Evolutionary conservation across 2,329 filamentous ascomycete genomes (phyloP).

Genomic region (Annulohypoxylon truncatum): DNA sequence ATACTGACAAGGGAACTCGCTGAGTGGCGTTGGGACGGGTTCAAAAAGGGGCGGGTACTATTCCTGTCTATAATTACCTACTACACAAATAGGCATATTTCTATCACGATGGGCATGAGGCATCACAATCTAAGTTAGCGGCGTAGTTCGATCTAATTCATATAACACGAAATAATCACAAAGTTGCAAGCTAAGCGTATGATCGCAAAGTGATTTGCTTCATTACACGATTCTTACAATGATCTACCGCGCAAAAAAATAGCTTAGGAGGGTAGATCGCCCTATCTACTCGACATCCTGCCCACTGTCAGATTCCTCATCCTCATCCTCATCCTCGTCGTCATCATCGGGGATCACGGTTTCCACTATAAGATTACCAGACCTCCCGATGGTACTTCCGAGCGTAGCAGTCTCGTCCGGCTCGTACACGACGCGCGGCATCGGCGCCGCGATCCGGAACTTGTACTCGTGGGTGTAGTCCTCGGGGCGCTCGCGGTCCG

Average conservation of each 20-base stretch:
- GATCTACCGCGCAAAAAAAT: neutral
- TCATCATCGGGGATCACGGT: conserved; percentile 62
- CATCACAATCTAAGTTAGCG: neutral
- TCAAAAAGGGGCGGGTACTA: neutral
- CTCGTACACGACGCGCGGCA: conserved; percentile 86
- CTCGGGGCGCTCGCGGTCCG: conserved; percentile 58
- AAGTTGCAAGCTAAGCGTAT: neutral
- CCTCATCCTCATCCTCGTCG: conserved; percentile 46
- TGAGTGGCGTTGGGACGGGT: neutral
- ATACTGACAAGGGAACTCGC: neutral
- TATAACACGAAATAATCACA: neutral
- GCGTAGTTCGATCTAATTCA: neutral
- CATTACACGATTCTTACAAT: neutral
- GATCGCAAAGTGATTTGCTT: neutral
- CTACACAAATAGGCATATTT: no score
- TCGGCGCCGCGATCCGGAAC: conserved; percentile 86
- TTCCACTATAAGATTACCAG: conserved; percentile 92
- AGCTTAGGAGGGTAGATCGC: neutral
- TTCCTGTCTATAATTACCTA: neutral
- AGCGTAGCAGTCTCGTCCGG: conserved; percentile 74
- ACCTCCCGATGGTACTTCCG: conserved; percentile 79
- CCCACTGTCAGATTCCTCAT: conserved; percentile 46
- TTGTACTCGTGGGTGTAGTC: conserved; percentile 83
- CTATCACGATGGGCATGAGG: no score
- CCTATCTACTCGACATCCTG: conserved; percentile 50